Conservation (phyloP, 2,329 filamentous ascomycete species). For the Neonectria ditissima region DNA sequence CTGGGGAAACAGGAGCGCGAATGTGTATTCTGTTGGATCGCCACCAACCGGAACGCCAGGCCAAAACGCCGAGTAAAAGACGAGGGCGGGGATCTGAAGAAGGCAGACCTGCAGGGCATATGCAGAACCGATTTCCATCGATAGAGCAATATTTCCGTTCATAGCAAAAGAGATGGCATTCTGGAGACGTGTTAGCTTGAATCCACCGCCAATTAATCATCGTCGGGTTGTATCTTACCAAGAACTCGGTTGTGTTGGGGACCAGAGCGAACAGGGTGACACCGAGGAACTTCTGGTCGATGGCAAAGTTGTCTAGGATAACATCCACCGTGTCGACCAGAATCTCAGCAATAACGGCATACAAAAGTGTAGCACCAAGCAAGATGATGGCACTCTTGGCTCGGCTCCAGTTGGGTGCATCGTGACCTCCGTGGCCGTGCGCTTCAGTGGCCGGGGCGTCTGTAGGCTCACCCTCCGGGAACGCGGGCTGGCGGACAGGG, state of each 20-base stretch:
- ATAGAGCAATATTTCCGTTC: constrained; percentile 98
- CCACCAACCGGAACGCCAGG: constrained; percentile 56
- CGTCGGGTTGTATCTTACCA: constrained; percentile 68
- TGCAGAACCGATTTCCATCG: constrained; percentile 98
- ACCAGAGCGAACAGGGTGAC: constrained; percentile 97
- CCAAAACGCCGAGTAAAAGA: constrained; percentile 88
- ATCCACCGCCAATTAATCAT: constrained; percentile 16
- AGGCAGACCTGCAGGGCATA: constrained; percentile 97
- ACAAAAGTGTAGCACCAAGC: constrained; percentile 87
- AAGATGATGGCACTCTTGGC: constrained; percentile 91
- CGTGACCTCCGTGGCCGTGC: constrained; percentile 79
- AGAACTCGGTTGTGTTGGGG: constrained; percentile 96
- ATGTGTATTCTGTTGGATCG: constrained; percentile 70
- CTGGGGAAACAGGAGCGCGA: constrained; percentile 93
- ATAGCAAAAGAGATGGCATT: constrained; percentile 99
- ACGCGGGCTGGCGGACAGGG: constrained; percentile 49
- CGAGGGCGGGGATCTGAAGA: constrained; percentile 91
- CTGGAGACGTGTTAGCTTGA: constrained; percentile 54
- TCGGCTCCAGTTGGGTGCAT: constrained; percentile 98
- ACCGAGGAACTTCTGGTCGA: constrained; percentile 97
- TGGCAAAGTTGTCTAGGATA: constrained; percentile 88
- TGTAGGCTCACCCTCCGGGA: constrained; percentile 35
- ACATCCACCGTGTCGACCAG: constrained; percentile 97
- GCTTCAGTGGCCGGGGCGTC: constrained; percentile 50
- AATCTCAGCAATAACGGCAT: constrained; percentile 97